These are phyloP conservation scores for Aspergillus conjunctus DNA, from an alignment of 495 filamentous ascomycete genomes.

Conservation along the genomic window DNA sequence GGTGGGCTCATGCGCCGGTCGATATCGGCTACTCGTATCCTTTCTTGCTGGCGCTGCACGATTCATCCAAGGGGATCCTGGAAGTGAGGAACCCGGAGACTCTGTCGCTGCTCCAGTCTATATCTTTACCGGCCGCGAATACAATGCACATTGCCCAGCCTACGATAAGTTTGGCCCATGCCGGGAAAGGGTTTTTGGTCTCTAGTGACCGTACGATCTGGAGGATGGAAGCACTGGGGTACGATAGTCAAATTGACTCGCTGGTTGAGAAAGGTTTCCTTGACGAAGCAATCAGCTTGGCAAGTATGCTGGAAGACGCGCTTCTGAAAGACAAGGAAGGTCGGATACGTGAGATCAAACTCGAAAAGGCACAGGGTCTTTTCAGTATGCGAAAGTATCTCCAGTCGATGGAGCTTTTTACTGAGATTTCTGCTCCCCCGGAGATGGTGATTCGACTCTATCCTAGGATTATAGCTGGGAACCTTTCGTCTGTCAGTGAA, in stretches of 20 bases:
- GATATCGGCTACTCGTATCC: conserved; percentile 94
- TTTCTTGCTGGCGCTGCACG: conserved; percentile 85
- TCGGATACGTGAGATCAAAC: conserved; percentile 78
- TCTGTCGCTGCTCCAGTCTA: conserved; percentile 79
- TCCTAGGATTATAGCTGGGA: conserved; percentile 80
- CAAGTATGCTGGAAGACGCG: conserved; percentile 89
- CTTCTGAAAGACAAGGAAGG: conserved; percentile 81
- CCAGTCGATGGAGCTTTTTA: conserved; percentile 89
- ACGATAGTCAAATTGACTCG: conserved; percentile 87
- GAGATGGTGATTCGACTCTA: conserved; percentile 86
- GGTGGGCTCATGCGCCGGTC: conserved; percentile 87
- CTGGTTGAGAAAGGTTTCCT: conserved; percentile 73
- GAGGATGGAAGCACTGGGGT: conserved; percentile 93
- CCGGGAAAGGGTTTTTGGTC: conserved; percentile 91
- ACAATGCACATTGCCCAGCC: conserved; percentile 92
- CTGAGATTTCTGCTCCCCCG: conserved; percentile 83
- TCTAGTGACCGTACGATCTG: conserved; percentile 86
- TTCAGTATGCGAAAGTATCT: conserved; percentile 83
- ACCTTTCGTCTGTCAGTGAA: conserved; percentile 60
- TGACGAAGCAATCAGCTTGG: conserved; percentile 90
- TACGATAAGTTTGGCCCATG: conserved; percentile 87
- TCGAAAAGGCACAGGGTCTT: conserved; percentile 82
- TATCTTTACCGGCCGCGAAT: conserved; percentile 75
- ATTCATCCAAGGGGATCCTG: conserved; percentile 78
- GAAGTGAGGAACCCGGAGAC: conserved; percentile 95